Conservation (phyloP, 306 rosid species). For the Luffa aegyptiaca region DNA sequence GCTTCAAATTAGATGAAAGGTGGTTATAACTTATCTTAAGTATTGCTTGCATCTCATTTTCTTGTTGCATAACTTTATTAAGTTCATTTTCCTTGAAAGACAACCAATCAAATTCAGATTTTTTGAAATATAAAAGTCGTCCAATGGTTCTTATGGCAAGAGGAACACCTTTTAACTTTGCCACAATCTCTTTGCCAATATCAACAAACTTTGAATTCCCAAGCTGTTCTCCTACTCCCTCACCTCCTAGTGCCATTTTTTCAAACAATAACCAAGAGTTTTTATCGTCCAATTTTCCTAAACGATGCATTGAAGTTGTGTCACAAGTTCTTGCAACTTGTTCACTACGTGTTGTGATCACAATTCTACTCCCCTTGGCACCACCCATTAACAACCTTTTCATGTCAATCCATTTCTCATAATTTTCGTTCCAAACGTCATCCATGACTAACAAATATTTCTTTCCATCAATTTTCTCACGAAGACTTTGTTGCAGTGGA, state of each 20-base stretch:
- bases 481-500: neutral
- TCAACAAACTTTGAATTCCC: neutral
- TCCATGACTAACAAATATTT: neutral
- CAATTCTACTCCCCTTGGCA: neutral
- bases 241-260: too few species aligned
- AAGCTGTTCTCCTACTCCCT: too few species aligned
- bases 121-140: constrained; percentile 13
- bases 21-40: constrained; percentile 12
- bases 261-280: too few species aligned
- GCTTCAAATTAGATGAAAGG: constrained; percentile 27
- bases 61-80: neutral
- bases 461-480: neutral
- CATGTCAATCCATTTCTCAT: neutral
- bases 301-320: neutral
- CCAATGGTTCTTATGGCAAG: neutral
- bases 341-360: neutral
- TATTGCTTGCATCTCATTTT: constrained; percentile 10
- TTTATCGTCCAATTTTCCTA: neutral
- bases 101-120: constrained; percentile 16
- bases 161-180: neutral
- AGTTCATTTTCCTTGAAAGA: constrained; percentile 23
- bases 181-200: neutral
- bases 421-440: neutral
- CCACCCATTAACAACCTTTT: neutral
- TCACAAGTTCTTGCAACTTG: neutral